Percentiles rank a stretch among this genome's conserved stretches.
phyloP scores from a whole-genome alignment of 495 filamentous ascomycete species.

The Bacidia gigantensis region DNA sequence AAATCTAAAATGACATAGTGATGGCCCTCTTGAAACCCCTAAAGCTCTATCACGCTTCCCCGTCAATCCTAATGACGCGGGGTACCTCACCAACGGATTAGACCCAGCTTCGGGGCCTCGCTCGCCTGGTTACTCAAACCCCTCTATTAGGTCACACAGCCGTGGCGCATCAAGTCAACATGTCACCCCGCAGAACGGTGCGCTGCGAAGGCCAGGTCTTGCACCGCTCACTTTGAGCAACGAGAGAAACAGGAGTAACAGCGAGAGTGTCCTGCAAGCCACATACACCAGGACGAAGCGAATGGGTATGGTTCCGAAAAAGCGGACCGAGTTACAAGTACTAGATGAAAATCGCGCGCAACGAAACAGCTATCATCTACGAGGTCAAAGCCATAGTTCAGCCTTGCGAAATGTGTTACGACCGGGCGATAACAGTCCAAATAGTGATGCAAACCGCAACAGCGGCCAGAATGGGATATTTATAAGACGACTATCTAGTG shows the following conservation, averaged over 20 bases:
- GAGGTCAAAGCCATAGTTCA: conserved; percentile 69
- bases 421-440: conserved; percentile 36
- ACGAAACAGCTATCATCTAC: conserved; percentile 58
- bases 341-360: conserved; percentile 60
- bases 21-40: conserved; percentile 50
- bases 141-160: conserved; percentile 68
- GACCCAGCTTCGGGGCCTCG: conserved; percentile 35
- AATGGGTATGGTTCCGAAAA: conserved; percentile 75
- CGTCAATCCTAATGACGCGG: conserved; percentile 45
- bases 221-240: conserved; percentile 55
- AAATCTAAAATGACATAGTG: conserved; percentile 25
- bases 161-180: conserved; percentile 64
- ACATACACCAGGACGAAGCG: conserved; percentile 50
- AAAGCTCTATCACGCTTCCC: conserved; percentile 73
- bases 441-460: conserved; percentile 42
- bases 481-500: conserved; percentile 64
- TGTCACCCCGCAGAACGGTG: conserved; percentile 39
- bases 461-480: conserved; percentile 39
- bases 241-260: conserved; percentile 80
- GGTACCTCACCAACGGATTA: conserved; percentile 33
- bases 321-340: conserved; percentile 58
- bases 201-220: conserved; percentile 51
- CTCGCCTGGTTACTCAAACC: conserved; percentile 50
- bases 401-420: conserved; percentile 45
- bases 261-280: conserved; percentile 61